A percentile compares a stretch with the other conserved stretches of the same genome.
These are phyloP conservation scores for Botrytis fabae DNA, from an alignment of 2,329 filamentous ascomycete species.

Conservation along the genomic window DNA sequence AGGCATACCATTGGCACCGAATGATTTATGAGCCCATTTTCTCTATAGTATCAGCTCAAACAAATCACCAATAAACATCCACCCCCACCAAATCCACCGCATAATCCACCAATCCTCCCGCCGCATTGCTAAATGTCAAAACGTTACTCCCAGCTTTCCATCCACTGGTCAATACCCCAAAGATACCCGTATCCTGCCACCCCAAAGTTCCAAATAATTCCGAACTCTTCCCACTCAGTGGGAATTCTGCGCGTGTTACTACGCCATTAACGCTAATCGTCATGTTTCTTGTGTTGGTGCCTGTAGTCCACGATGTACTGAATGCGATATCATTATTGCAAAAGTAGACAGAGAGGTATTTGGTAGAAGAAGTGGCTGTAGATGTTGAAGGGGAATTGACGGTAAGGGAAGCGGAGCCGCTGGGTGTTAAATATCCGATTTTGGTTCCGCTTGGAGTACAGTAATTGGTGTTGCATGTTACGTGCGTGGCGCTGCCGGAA, in stretches of 20 bases:
- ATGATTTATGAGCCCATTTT: neutral
- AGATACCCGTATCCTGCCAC: constrained; percentile 35
- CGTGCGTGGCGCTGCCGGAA: constrained; percentile 42
- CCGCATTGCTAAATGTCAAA: constrained; percentile 42
- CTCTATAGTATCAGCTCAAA: neutral
- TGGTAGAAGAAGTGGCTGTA: constrained; percentile 7
- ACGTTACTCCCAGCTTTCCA: constrained; percentile 30
- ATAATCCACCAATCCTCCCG: constrained; percentile 37
- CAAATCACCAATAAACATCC: constrained; percentile 32
- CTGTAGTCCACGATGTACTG: constrained; percentile 28
- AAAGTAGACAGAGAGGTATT: constrained; percentile 32
- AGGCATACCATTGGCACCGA: neutral
- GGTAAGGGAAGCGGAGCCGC: constrained; percentile 25
- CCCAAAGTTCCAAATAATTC: constrained; percentile 32
- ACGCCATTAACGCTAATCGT: constrained; percentile 33
- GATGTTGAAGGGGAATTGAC: constrained; percentile 24
- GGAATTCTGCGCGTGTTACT: constrained; percentile 32
- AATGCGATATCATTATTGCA: constrained; percentile 37
- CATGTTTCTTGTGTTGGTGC: constrained; percentile 37
- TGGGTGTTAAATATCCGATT: constrained; percentile 29
- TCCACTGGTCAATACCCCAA: constrained; percentile 31
- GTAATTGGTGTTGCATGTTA: constrained; percentile 28
- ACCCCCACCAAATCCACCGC: constrained; percentile 44
- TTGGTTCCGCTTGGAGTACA: constrained; percentile 35
- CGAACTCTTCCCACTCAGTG: constrained; percentile 33